Base-by-base conservation (phyloP, 1,284 basidiomycete species). In the Crepidotus sp. region DNA sequence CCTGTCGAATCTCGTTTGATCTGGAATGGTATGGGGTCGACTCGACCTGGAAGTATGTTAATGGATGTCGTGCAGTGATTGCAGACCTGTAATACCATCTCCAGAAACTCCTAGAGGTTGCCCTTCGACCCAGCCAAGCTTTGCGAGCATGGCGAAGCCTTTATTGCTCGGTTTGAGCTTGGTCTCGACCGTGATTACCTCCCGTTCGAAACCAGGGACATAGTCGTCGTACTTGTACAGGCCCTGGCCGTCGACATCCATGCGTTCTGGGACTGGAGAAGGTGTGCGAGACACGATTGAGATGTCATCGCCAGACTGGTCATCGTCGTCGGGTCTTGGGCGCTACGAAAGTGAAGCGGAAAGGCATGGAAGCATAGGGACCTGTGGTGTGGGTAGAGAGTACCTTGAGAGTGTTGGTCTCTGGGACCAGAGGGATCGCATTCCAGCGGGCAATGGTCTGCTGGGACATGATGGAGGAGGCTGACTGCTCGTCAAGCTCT, bases 91-190 rank as follows among this genome's bases (percentile, higher is more conserved):
- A 66, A 15, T 55, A 86, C 85, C 85, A 45, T 87, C 79, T 14
- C 70, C 74, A 42, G 83, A 80, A n/a, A 83, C 53, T 8, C 86
- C 85, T 2, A 90, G 65, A 13, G 83, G 78, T 52, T 82, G 75
- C 3, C 86, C 86, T 57, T 86, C 82, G 0, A 70, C 65, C 86
- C 86, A 89, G 6, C 86, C 86, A 46, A 89, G 72, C 61, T 82
- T 88, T 18, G 80, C 72, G 2, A 90, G 73, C 70, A 90, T 74
- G 11, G 76, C 69, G 58, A 87, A 88, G 13, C 86, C 86, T 56
- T 43, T 82, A 63, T 90, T 90, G 25, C 73, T 72, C 32, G 72
- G 69, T 58, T 80, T 80, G 56, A 90, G 79, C 59, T 71, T 84
- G 25, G 84, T 87, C 42, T 88, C 80, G 43, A 87, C 76, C 3